A percentile compares a stretch with the other conserved stretches of the same genome.
Evolutionary conservation across 2,329 filamentous ascomycete genomes (phyloP).

Genomic region (Aspergillus ibericus): DNA sequence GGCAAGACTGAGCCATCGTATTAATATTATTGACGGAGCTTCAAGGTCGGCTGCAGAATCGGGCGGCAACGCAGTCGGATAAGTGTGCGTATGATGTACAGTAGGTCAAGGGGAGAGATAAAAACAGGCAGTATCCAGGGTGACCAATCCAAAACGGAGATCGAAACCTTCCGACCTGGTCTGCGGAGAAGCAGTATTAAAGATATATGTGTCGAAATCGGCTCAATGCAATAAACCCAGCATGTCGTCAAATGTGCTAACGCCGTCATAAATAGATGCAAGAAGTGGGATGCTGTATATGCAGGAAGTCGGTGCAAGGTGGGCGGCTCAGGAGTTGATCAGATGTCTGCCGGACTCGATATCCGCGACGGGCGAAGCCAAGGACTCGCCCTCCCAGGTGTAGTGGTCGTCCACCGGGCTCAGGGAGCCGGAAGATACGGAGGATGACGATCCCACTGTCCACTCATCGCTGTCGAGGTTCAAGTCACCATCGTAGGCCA

Average conservation of each 20-base stretch:
- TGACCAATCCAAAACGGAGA: constrained; percentile 19
- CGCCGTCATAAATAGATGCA: constrained; percentile 38
- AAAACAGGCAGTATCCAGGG: constrained; percentile 16
- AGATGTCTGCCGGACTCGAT: constrained; percentile 41
- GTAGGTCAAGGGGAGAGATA: constrained; percentile 22
- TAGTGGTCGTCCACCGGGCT: constrained; percentile 63
- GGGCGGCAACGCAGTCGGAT: constrained; percentile 16
- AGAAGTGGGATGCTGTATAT: constrained; percentile 20
- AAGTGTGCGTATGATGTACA: constrained; percentile 37
- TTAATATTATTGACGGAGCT: constrained; percentile 44
- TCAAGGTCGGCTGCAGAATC: constrained; percentile 14
- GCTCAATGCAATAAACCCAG: constrained; percentile 41
- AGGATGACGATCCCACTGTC: constrained; percentile 82
- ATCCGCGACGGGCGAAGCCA: constrained; percentile 38
- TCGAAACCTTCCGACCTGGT: constrained; percentile 16
- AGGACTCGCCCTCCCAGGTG: constrained; percentile 43
- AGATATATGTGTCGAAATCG: constrained; percentile 40
- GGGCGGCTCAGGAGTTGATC: constrained; percentile 20
- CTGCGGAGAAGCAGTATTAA: constrained; percentile 33
- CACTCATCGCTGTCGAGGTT: constrained; percentile 78
- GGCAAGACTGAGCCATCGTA: constrained; percentile 25
- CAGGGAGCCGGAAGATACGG: constrained; percentile 64
- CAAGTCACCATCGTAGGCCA: constrained; percentile 57
- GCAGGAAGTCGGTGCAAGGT: constrained; percentile 9
- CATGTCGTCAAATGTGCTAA: constrained; percentile 40